Percentiles rank a stretch among this genome's conserved stretches.
Conservation (phyloP, 257 asterid genomes). For the Fraxinus quadrangulata region DNA sequence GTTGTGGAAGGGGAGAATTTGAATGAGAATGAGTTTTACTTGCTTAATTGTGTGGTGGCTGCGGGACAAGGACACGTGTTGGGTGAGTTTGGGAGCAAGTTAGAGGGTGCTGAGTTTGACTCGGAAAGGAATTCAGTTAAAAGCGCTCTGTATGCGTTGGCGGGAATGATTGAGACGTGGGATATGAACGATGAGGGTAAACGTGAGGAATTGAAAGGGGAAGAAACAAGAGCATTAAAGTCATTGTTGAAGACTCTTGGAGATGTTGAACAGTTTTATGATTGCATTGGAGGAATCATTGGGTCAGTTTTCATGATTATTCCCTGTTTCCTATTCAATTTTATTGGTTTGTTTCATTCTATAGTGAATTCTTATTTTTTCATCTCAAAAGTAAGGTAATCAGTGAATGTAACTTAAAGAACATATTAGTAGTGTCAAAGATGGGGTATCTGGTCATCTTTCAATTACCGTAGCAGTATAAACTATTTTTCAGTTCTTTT, state of each 20-base stretch:
- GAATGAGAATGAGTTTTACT: constrained; percentile 56
- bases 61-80: constrained; percentile 84
- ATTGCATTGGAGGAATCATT: constrained; percentile 91
- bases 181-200: constrained; percentile 46
- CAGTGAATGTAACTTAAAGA: background rate
- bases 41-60: constrained; percentile 84
- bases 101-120: constrained; percentile 36
- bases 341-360: background rate
- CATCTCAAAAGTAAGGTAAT: background rate
- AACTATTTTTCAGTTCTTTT: background rate
- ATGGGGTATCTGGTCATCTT: background rate
- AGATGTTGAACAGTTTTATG: constrained; percentile 84
- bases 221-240: constrained; percentile 54
- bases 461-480: background rate
- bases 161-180: constrained; percentile 84
- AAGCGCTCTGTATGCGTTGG: constrained; percentile 76
- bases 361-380: background rate
- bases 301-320: constrained; percentile 60
- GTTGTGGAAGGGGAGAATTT: constrained; percentile 46
- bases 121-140: constrained; percentile 51
- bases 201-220: constrained; percentile 36
- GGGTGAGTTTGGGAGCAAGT: constrained; percentile 42
- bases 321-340: constrained; percentile 14
- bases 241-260: constrained; percentile 74
- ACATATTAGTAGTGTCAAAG: background rate